Base-by-base conservation (phyloP, 345 rosid species). In the Citrus medica region DNA sequence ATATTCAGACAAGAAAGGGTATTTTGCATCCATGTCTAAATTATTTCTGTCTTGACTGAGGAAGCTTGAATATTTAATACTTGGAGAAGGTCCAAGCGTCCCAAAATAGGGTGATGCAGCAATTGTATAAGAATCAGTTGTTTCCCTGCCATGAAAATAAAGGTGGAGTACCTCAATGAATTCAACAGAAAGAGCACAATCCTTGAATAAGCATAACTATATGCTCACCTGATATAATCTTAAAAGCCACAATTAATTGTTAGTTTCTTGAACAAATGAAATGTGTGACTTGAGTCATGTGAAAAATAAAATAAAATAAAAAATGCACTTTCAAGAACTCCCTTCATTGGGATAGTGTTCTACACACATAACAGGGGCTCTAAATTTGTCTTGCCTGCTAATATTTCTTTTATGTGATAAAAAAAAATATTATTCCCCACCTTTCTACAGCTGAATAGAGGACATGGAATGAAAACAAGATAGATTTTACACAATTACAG, bases 71-170 rank as follows among this genome's bases (percentile, higher is more conserved):
- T 82, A 78, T 77, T 76, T 87, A 38, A 81, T 75, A 78, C 81
- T 86, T 1, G 91, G 78, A 71, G 82, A 79, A 56, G 79, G 87
- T 42, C 63, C 70, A 12, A 92, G 77, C n/a, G 80, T 33, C 27
- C 90, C 98, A 40, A 93, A 85, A 75, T 77, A 78, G 48, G 97
- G 99, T 35, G 94, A 90, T 46, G 89, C 82, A 0, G 95, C 87
- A 67, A 95, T 90, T 74, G 98, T 86, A 76, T 93, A 93, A 22
- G 97, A 87, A 83, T 93, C 93, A 22, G 82, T 86, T 38, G 99
- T 83, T 81, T 88, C 96, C 80, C 99, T 95, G 88, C 48, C 71
- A 75, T 7, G 7, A 30, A 62, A 51, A 76, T 30, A 32, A 22
- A 53, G 35, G 10, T 4, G 6, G 22, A 53, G 38, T 3, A 24